These are phyloP conservation scores for Fraxinus latifolia DNA, from an alignment of 305 asterid species.

Conservation along the genomic window DNA sequence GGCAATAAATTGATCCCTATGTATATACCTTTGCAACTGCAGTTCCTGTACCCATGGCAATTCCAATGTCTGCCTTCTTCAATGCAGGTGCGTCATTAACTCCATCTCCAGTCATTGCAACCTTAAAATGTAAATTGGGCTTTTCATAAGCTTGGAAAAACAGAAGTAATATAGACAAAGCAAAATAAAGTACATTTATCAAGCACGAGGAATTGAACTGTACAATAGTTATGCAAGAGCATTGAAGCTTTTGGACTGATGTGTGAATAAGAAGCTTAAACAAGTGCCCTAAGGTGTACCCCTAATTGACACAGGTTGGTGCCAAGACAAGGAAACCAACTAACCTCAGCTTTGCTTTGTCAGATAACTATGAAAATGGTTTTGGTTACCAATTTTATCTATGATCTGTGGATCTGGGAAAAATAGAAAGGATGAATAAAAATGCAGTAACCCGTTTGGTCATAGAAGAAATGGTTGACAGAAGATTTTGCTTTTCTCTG, in stretches of 20 bases:
- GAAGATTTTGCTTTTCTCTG: background rate
- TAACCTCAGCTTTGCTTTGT: background rate
- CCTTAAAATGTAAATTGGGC: conserved; percentile 44
- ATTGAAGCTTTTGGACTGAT: background rate
- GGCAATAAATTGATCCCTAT: conserved; percentile 14
- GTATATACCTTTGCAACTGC: conserved; percentile 90
- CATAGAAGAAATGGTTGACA: background rate
- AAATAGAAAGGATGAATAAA: background rate
- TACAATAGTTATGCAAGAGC: background rate
- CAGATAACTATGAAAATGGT: background rate
- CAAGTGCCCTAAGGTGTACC: background rate
- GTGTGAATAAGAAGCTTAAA: background rate
- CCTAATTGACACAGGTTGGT: background rate
- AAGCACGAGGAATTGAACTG: conserved; percentile 7
- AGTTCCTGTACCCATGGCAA: conserved; percentile 99
- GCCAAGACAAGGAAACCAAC: background rate
- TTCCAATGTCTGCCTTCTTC: conserved; percentile 94
- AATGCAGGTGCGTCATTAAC: conserved; percentile 99
- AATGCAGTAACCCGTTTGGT: background rate
- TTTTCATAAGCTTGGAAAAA: conserved; percentile 10
- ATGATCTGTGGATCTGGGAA: background rate
- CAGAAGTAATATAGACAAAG: background rate
- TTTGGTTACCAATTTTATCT: background rate
- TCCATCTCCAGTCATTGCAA: conserved; percentile 99
- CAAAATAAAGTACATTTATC: conserved; percentile 14